Evolutionary conservation across 306 rosid genomes (phyloP).

Genomic region (Canavalia ensiformis): DNA sequence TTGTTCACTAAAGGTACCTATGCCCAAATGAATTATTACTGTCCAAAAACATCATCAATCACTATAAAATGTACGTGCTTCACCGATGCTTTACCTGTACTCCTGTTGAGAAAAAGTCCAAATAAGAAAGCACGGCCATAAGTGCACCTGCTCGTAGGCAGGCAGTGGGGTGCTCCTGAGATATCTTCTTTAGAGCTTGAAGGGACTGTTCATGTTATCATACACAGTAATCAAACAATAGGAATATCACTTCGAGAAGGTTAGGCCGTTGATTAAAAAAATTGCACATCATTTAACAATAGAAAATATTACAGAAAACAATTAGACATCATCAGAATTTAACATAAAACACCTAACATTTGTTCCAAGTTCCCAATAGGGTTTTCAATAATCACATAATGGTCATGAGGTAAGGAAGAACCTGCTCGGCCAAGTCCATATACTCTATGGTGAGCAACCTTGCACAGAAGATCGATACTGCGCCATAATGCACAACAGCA

Average conservation of each 20-base stretch:
- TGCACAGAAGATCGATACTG: conserved; percentile 93
- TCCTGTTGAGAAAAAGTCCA: conserved; percentile 97
- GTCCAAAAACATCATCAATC: conserved; percentile 12
- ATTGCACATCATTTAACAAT: neutral
- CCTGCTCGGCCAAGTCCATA: conserved; percentile 99
- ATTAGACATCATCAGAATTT: conserved; percentile 13
- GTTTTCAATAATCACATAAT: conserved; percentile 17
- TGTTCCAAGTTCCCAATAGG: neutral
- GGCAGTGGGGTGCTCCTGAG: conserved; percentile 99
- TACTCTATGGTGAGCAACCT: conserved; percentile 95
- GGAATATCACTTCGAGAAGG: conserved; percentile 5
- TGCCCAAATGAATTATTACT: conserved; percentile 14
- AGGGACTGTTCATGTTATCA: conserved; percentile 80
- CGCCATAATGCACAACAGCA: conserved; percentile 98
- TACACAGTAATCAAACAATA: conserved; percentile 33
- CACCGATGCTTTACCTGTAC: conserved; percentile 75
- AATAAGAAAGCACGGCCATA: conserved; percentile 98
- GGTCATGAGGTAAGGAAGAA: conserved; percentile 46
- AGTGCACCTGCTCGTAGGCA: conserved; percentile 99
- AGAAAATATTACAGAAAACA: conserved; percentile 10
- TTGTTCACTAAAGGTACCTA: neutral
- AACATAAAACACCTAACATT: neutral
- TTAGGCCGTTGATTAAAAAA: neutral
- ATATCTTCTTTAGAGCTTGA: conserved; percentile 97
- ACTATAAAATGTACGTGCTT: neutral